A percentile compares a stretch with the other conserved stretches of the same genome.
These are phyloP conservation scores for Talaromyces funiculosus DNA, from an alignment of 2,329 filamentous ascomycete species.

Conservation along the genomic window DNA sequence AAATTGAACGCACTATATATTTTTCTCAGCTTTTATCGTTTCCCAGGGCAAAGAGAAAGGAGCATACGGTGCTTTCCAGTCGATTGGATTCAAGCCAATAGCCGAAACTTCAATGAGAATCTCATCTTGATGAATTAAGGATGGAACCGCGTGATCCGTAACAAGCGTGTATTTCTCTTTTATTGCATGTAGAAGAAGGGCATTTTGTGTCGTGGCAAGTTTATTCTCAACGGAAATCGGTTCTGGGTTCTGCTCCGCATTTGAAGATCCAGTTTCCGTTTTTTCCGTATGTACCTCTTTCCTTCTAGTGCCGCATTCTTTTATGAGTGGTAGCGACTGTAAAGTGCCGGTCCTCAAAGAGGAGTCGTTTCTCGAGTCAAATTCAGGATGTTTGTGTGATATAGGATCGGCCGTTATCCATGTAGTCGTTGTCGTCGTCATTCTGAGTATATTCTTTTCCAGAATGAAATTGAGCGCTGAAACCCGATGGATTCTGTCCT, in stretches of 20 bases:
- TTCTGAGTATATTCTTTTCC: not conserved
- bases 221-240: not conserved
- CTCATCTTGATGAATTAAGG: constrained; percentile 44
- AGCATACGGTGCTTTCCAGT: constrained; percentile 66
- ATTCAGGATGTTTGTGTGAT: not conserved
- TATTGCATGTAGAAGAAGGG: constrained; percentile 47
- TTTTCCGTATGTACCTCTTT: not conserved
- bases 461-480: not conserved
- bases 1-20: constrained; percentile 60
- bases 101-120: constrained; percentile 59
- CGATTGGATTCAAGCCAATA: constrained; percentile 70
- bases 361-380: not conserved
- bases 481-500: not conserved
- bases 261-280: not conserved
- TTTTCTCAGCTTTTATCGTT: not conserved
- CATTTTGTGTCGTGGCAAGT: constrained; percentile 18
- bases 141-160: constrained; percentile 44
- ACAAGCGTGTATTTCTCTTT: constrained; percentile 48
- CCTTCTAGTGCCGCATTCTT: not conserved
- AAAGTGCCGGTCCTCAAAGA: not conserved
- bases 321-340: not conserved
- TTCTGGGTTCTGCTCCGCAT: not conserved
- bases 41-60: not conserved
- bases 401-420: constrained; percentile 3
- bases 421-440: constrained; percentile 5